Evolutionary conservation across 2,329 filamentous ascomycete genomes (phyloP), one percentile per base, ranked within the genome.

Genomic region (Fusarium sulawesiense): DNA sequence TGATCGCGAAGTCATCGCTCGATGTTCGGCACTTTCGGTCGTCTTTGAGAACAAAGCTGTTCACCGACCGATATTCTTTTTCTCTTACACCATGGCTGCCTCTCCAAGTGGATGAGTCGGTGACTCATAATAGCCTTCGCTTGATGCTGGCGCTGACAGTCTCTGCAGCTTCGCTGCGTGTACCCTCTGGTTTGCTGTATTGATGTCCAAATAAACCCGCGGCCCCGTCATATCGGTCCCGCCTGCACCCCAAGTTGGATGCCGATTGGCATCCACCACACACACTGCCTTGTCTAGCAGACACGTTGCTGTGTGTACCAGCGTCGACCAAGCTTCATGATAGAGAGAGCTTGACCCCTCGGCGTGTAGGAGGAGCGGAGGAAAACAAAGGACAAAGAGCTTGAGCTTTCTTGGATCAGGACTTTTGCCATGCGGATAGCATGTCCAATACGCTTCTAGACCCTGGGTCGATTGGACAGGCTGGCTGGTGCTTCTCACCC

Each of bases 121-220:
- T 75, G 73, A 75, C 73, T 75, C 73, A 75, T 71, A 75, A 27
- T 34, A 66, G 53, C 49, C 57, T 60, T 58, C 60, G 63, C 47
- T 59, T 70, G 53, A 58, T 69, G 55, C 44, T 63, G 70, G 67
- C 65, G 56, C 59, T 57, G 65, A 68, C 60, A 70, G 55, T 60
- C 48, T 66, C 64, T 75, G 69, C 67, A 73, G 58, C 63, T 51
- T 51, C 44, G 44, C 55, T 58, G 60, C 60, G 41, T 62, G 70
- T 71, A 61, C 56, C 73, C 72, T 75, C 64, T 64, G 68, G 54
- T 68, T 57, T 69, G 64, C 62, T 76, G 75, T 77, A 66, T 77
- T 76, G 74, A 75, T 75, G 74, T 76, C 75, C 75, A 77, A 77
- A 72, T 70, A 64, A 73, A 64, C 53, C 64, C 58, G 60, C 65